A percentile compares a stretch with the other conserved stretches of the same genome.
phyloP scores from a whole-genome alignment of 257 asterid species.

The Echites panduratus region DNA sequence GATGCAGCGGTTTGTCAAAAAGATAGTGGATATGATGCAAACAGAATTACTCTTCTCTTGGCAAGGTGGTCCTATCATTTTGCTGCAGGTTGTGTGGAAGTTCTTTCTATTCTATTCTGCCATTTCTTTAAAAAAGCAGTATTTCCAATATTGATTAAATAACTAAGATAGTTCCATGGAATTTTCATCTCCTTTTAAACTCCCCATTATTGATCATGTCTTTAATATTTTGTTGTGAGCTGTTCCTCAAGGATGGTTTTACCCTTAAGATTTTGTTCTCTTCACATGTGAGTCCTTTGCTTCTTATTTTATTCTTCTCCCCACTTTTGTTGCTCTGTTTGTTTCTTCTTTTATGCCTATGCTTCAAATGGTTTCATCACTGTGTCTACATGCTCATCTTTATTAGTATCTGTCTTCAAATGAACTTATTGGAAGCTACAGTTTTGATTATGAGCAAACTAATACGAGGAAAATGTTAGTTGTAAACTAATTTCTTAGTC shows the following conservation, averaged over 20 bases:
- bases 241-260: background rate
- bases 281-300: background rate
- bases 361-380: background rate
- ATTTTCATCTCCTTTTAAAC: too few relatives aligned
- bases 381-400: slow-evolving; percentile 3
- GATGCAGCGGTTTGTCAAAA: slow-evolving; percentile 85
- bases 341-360: background rate
- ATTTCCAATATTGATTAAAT: slow-evolving; percentile 8
- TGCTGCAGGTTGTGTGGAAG: slow-evolving; percentile 59
- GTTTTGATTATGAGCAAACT: background rate
- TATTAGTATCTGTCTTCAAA: background rate
- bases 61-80: slow-evolving; percentile 96
- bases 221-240: too few relatives aligned
- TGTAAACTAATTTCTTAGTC: background rate
- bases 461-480: background rate
- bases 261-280: background rate
- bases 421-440: background rate
- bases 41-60: slow-evolving; percentile 76
- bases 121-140: slow-evolving; percentile 7
- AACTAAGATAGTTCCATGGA: background rate
- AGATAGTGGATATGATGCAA: slow-evolving; percentile 79
- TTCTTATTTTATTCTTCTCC: background rate
- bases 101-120: slow-evolving; percentile 18
- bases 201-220: too few relatives aligned
- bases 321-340: background rate